Conservation (phyloP, 352 stramenopile genomes). For the Phytophthora boehmeriae region DNA sequence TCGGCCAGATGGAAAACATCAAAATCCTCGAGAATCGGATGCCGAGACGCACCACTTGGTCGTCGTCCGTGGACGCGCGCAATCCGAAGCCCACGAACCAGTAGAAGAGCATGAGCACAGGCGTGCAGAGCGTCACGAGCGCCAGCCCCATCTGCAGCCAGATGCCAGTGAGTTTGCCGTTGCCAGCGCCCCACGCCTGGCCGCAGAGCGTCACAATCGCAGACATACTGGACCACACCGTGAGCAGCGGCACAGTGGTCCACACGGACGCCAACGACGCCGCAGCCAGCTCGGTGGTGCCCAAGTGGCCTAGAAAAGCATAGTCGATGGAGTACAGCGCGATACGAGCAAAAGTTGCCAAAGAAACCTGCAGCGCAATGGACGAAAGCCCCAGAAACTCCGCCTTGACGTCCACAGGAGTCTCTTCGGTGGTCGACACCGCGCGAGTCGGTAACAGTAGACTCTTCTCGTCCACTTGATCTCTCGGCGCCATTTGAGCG, state of each 20-base stretch:
- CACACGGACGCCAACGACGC: conserved; percentile 74
- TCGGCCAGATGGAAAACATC: conserved; percentile 37
- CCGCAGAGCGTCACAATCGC: conserved; percentile 78
- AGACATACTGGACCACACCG: conserved; percentile 69
- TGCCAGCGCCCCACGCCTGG: conserved; percentile 69
- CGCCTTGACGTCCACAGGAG: conserved; percentile 43
- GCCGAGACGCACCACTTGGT: conserved; percentile 26
- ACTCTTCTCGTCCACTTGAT: conserved; percentile 20
- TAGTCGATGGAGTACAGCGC: conserved; percentile 78
- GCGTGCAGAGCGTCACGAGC: conserved; percentile 28
- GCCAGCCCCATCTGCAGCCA: conserved; percentile 74
- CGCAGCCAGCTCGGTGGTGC: conserved; percentile 64
- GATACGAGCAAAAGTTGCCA: conserved; percentile 74
- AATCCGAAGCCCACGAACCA: conserved; percentile 35
- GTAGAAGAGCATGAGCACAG: conserved; percentile 33
- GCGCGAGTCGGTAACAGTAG: conserved; percentile 25
- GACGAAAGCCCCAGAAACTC: conserved; percentile 60
- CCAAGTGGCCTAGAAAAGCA: conserved; percentile 74
- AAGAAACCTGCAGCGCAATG: conserved; percentile 75
- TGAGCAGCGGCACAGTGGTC: conserved; percentile 67
- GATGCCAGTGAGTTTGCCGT: conserved; percentile 59
- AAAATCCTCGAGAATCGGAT: conserved; percentile 32
- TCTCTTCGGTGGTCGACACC: conserved; percentile 18
- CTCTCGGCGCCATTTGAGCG: conserved; percentile 18
- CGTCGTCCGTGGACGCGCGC: conserved; percentile 24